These are phyloP conservation scores for Apiospora kogelbergensis DNA, from an alignment of 2,329 filamentous ascomycete genomes.

Conservation along the genomic window DNA sequence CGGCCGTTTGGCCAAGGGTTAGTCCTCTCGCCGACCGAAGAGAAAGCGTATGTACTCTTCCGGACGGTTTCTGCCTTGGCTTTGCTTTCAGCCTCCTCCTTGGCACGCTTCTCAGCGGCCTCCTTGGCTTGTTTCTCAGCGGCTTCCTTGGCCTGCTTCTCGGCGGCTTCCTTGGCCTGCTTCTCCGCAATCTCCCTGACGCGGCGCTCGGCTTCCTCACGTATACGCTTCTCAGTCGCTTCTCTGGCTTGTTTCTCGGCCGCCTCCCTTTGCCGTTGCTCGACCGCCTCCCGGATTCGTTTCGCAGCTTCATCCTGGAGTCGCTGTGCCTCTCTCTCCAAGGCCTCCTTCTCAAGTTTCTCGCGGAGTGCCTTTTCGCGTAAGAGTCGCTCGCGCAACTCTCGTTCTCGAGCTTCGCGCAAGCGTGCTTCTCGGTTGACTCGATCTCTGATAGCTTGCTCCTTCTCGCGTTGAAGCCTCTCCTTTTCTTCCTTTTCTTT, in stretches of 20 bases:
- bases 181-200: conserved; percentile 32
- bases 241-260: background rate
- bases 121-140: conserved; percentile 9
- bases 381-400: conserved; percentile 28
- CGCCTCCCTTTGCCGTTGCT: conserved; percentile 30
- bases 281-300: conserved; percentile 35
- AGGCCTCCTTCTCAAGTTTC: conserved; percentile 41
- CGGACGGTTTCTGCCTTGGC: conserved; percentile 35
- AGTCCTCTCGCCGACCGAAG: conserved; percentile 65
- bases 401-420: conserved; percentile 31
- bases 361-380: conserved; percentile 47
- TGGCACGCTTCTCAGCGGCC: conserved; percentile 33
- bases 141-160: conserved; percentile 17
- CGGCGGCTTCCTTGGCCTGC: too few relatives aligned
- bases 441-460: conserved; percentile 37
- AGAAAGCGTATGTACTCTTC: conserved; percentile 61
- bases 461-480: conserved; percentile 36
- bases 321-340: conserved; percentile 37
- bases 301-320: conserved; percentile 30
- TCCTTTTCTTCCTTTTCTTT: conserved; percentile 27
- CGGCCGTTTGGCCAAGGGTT: conserved; percentile 69
- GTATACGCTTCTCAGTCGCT: conserved; percentile 34
- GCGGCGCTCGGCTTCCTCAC: conserved; percentile 31
- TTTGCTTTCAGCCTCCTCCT: conserved; percentile 31
- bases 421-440: conserved; percentile 31